These are phyloP conservation scores for Kalmusia sp. DNA, from an alignment of 2,329 filamentous ascomycete species.

Conservation along the genomic window DNA sequence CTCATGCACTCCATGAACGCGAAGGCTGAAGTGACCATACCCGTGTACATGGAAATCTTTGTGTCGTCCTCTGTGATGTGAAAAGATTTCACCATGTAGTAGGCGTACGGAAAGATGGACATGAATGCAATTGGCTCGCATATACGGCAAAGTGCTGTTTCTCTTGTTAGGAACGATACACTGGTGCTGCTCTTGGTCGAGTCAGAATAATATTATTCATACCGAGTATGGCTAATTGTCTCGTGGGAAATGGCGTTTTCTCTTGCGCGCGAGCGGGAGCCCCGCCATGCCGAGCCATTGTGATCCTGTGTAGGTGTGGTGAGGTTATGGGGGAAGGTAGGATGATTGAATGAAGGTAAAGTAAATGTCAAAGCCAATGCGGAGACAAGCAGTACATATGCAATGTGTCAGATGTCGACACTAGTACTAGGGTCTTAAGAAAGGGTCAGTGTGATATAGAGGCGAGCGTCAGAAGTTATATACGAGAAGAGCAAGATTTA, in stretches of 20 bases:
- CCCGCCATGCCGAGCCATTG: slow-evolving; percentile 41
- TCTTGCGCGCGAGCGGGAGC: slow-evolving; percentile 33
- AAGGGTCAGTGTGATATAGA: slow-evolving; percentile 33
- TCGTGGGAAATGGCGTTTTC: slow-evolving; percentile 60
- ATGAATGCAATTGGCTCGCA: slow-evolving; percentile 99
- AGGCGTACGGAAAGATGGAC: slow-evolving; percentile 98
- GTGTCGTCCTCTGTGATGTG: slow-evolving; percentile 78
- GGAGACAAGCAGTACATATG: slow-evolving; percentile 40
- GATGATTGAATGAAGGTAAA: slow-evolving; percentile 13
- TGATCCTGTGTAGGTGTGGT: slow-evolving; percentile 14
- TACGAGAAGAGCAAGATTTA: slow-evolving; percentile 47
- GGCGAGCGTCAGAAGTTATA: slow-evolving; percentile 47
- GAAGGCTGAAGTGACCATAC: slow-evolving; percentile 95
- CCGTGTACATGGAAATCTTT: slow-evolving; percentile 89
- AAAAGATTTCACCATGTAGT: slow-evolving; percentile 96
- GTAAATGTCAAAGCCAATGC: slow-evolving; percentile 13
- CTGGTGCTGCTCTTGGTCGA: neutral
- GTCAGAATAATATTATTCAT: slow-evolving; percentile 25
- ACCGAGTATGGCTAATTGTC: slow-evolving; percentile 65
- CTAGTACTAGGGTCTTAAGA: slow-evolving; percentile 32
- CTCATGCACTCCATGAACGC: slow-evolving; percentile 95
- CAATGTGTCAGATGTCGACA: slow-evolving; percentile 28
- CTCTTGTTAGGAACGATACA: slow-evolving; percentile 4
- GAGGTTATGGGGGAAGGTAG: slow-evolving; percentile 22
- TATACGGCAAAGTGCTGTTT: slow-evolving; percentile 86